phyloP scores from a whole-genome alignment of 2,329 filamentous ascomycete genomes.

The Lachnellula suecica region DNA sequence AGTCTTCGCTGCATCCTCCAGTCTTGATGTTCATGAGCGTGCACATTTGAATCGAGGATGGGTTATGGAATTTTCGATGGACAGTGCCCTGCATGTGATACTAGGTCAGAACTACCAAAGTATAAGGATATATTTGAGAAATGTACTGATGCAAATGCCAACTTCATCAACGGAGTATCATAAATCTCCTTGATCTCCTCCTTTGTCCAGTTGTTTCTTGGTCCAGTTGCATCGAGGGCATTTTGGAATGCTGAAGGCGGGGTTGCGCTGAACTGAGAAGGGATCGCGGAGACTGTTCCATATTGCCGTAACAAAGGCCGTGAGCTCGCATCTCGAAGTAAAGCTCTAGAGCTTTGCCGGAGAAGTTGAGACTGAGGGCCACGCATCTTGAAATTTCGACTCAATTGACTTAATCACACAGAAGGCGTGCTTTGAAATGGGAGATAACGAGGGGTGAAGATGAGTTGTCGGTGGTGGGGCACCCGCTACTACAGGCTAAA shows the following conservation, averaged over 20 bases:
- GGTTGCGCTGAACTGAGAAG: conserved; percentile 5
- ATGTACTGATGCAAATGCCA: conserved; percentile 72
- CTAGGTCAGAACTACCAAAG: conserved; percentile 11
- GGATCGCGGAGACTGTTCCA: conserved; percentile 21
- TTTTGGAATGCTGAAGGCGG: conserved; percentile 23
- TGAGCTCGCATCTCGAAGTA: conserved; percentile 15
- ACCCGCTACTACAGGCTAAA: background rate
- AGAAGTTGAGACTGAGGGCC: conserved; percentile 14
- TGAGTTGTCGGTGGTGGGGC: conserved; percentile 3
- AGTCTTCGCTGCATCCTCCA: conserved; percentile 88
- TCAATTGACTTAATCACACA: conserved; percentile 5
- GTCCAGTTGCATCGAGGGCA: conserved; percentile 59
- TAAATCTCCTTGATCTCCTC: conserved; percentile 82
- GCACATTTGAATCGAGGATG: conserved; percentile 83
- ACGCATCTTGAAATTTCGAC: conserved; percentile 16
- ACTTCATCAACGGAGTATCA: conserved; percentile 76
- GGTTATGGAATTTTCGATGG: conserved; percentile 83
- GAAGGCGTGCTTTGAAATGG: background rate
- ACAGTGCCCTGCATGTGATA: conserved; percentile 64
- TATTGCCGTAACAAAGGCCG: conserved; percentile 17
- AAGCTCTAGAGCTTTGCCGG: conserved; percentile 10
- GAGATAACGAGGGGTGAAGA: background rate
- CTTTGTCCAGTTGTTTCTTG: conserved; percentile 75
- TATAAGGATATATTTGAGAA: conserved; percentile 6
- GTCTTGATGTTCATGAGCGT: conserved; percentile 98